Conservation (phyloP, 176 grass and related monocot genomes). For the Carex parvula region DNA sequence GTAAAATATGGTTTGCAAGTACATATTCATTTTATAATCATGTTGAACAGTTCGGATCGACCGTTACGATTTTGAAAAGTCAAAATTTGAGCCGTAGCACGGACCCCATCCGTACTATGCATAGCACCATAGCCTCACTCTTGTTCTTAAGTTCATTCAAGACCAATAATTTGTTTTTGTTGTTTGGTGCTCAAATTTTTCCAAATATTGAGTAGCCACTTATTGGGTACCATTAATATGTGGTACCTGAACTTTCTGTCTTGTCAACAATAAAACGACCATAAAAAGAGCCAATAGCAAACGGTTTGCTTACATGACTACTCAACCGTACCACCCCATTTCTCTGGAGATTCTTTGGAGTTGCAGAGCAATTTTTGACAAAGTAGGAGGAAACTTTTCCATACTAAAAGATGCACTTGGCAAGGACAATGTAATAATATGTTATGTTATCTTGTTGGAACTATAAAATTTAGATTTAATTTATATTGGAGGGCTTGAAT, state of each 20-base stretch:
- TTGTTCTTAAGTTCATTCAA: neutral
- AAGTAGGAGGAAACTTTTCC: neutral
- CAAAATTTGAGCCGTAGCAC: too few species aligned
- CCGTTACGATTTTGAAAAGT: too few species aligned
- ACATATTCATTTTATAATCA: too few species aligned
- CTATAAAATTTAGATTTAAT: too few species aligned
- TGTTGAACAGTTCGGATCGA: too few species aligned
- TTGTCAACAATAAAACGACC: neutral
- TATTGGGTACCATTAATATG: neutral
- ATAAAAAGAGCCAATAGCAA: neutral
- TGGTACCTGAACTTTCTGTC: neutral
- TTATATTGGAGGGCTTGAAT: too few species aligned
- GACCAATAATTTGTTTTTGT: neutral
- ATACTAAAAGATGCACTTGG: neutral
- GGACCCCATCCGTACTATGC: too few species aligned
- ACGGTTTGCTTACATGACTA: neutral
- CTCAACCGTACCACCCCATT: neutral
- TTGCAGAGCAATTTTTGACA: neutral
- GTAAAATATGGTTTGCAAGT: too few species aligned
- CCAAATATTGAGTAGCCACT: neutral
- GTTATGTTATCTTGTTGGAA: too few species aligned
- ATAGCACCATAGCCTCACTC: too few species aligned
- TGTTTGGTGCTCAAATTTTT: slow-evolving; percentile 4
- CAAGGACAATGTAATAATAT: too few species aligned
- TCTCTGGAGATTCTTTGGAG: neutral